These are phyloP conservation scores for Endotrypanum monterogeii DNA, from an alignment of 208 protist species.

Conservation along the genomic window DNA sequence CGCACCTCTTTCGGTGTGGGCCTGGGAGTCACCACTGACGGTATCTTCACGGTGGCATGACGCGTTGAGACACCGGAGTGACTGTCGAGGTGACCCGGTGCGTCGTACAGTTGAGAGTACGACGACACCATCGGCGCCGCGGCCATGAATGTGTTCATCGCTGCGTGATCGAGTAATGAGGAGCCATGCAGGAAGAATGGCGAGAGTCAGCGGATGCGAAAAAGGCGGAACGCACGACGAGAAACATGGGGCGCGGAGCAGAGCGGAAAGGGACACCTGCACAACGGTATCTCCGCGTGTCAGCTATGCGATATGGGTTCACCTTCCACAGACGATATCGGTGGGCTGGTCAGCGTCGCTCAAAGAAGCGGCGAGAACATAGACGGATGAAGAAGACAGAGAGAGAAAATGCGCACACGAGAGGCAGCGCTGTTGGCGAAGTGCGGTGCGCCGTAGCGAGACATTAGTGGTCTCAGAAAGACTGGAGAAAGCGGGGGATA, in stretches of 20 bases:
- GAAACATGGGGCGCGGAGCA: too few relatives aligned
- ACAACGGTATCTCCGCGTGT: background rate
- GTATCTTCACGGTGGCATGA: background rate
- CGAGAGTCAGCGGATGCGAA: background rate
- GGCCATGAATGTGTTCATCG: conserved; percentile 24
- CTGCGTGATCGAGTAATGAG: background rate
- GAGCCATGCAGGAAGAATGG: background rate
- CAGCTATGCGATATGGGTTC: background rate
- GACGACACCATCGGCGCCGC: conserved; percentile 26
- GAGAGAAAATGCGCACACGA: background rate
- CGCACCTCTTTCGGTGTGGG: conserved; percentile 22
- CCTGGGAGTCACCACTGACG: conserved; percentile 5
- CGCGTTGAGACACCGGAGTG: background rate
- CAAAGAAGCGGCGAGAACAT: background rate
- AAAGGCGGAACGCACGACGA: background rate
- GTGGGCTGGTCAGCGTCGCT: background rate
- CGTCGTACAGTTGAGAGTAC: conserved; percentile 18
- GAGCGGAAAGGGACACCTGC: background rate
- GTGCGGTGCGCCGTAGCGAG: conserved; percentile 2
- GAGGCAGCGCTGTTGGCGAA: background rate
- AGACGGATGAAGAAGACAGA: background rate
- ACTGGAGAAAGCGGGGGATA: conserved; percentile 1
- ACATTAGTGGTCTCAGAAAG: background rate
- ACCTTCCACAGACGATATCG: background rate
- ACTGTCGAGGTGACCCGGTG: background rate